Base-by-base conservation (phyloP, 1,284 basidiomycete species). In the Ganoderma resinaceum region DNA sequence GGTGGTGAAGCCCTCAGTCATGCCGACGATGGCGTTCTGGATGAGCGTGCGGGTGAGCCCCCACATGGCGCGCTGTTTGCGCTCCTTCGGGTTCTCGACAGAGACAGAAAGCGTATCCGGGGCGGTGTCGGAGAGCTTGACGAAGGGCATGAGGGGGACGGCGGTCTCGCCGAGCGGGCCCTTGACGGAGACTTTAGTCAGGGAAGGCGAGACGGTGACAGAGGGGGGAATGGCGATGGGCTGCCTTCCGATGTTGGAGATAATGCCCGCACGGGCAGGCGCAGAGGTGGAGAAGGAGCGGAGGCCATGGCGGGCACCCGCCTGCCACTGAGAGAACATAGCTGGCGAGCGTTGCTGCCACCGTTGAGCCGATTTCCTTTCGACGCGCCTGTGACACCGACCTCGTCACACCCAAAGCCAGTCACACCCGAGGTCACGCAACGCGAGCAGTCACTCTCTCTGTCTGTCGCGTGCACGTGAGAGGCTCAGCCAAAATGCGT, bases 31-130 rank as follows among this genome's bases (percentile, higher is more conserved):
- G 20, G 97, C 97, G 78, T 99, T 99, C 72, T 87, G 84, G 77
- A 98, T 91, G 68, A 97, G 86, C 0, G 95, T 93, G 61, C 97
- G 90, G 2, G 95, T 97, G 53, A 95, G 89, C 14, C 97, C 97
- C 97, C 97, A 99, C 83, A 95, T 91, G 61, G 92, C 89, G 52
- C 94, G 87, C 80, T 98, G 96, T 62, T 88, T 82, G 81, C 95
- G 95, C 60, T 89, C 77, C 61, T 85, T 83, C 3, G 90, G 83
- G 78, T 97, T 86, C 76, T 94, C 87, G 1, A 98, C 91, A 9
- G 85, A 73, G n/a, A 98, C 81, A 23, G 84, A 79, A 69, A 92
- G 78, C 1, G 83, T 81, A 65, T 86, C 80, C 20, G 84, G 80
- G 62, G 85, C 80, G 2, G 84, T 81, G 66, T 87, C 86, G 46